Conservation (phyloP, 345 rosid species). For the Aethionema arabicum region DNA sequence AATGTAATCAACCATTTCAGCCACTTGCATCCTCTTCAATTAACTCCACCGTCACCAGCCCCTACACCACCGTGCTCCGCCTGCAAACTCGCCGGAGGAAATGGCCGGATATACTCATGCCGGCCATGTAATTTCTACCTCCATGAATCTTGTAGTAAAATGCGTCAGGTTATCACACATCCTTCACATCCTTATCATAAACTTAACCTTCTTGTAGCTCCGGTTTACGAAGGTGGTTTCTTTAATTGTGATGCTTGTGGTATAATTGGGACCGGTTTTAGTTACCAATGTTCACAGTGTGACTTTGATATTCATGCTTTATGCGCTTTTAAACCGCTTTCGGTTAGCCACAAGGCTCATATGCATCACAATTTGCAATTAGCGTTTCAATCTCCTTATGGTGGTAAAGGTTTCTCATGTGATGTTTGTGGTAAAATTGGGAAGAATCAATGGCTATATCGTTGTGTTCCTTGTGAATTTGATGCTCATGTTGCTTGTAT, state of each 20-base stretch:
- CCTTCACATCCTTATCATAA: conserved; percentile 54
- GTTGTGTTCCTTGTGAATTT: conserved; percentile 51
- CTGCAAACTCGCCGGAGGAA: conserved; percentile 39
- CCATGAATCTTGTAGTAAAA: conserved; percentile 52
- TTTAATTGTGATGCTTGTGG: conserved; percentile 64
- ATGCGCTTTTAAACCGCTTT: conserved; percentile 54
- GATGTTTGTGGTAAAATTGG: conserved; percentile 51
- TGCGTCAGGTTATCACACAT: conserved; percentile 53
- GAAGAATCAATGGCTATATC: conserved; percentile 58
- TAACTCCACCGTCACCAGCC: conserved; percentile 30
- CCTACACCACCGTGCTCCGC: conserved; percentile 41
- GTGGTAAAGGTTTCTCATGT: conserved; percentile 52
- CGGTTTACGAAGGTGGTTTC: conserved; percentile 43
- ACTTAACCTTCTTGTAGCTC: conserved; percentile 47
- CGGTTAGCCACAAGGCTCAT: conserved; percentile 40
- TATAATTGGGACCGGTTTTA: conserved; percentile 47
- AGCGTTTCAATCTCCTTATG: conserved; percentile 50
- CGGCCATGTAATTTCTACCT: conserved; percentile 56
- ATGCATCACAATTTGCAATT: conserved; percentile 47
- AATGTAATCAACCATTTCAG: conserved; percentile 45
- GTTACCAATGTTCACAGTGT: conserved; percentile 54
- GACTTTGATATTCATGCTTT: conserved; percentile 50
- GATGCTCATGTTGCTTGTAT: conserved; percentile 59
- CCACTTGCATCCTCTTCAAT: conserved; percentile 57
- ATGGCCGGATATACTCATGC: conserved; percentile 50